Evolutionary conservation across 2,329 filamentous ascomycete genomes (phyloP).

Genomic region (Penicillium sp.): DNA sequence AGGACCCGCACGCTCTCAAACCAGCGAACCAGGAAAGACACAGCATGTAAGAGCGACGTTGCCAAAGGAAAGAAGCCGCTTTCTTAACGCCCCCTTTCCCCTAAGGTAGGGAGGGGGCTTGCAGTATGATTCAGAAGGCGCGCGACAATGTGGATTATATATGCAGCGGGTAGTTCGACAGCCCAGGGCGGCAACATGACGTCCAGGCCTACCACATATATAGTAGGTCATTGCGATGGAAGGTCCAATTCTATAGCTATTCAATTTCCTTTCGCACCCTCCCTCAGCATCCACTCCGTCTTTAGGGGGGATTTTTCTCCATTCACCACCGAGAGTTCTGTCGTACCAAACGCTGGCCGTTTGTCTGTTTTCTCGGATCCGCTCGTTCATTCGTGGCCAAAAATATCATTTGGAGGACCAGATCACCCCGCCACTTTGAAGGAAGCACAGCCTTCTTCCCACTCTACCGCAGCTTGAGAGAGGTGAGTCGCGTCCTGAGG

Average conservation of each 20-base stretch:
- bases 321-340: neutral
- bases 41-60: neutral
- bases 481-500: neutral
- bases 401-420: neutral
- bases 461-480: neutral
- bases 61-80: neutral
- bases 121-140: conserved; percentile 13
- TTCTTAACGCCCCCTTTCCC: neutral
- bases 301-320: neutral
- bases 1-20: conserved; percentile 9
- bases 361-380: neutral
- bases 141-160: conserved; percentile 21
- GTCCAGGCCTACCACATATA: neutral
- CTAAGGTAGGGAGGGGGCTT: neutral
- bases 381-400: neutral
- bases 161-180: neutral
- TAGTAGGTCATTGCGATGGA: neutral
- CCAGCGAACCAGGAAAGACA: neutral
- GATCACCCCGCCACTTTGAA: neutral
- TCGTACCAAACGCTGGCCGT: neutral
- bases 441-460: neutral
- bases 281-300: neutral
- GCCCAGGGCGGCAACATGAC: conserved; percentile 1
- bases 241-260: neutral
- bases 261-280: neutral